Percentiles rank a stretch among this genome's conserved stretches.
Evolutionary conservation across 2,329 filamentous ascomycete genomes (phyloP).

Genomic region (Polytolypa hystricis): DNA sequence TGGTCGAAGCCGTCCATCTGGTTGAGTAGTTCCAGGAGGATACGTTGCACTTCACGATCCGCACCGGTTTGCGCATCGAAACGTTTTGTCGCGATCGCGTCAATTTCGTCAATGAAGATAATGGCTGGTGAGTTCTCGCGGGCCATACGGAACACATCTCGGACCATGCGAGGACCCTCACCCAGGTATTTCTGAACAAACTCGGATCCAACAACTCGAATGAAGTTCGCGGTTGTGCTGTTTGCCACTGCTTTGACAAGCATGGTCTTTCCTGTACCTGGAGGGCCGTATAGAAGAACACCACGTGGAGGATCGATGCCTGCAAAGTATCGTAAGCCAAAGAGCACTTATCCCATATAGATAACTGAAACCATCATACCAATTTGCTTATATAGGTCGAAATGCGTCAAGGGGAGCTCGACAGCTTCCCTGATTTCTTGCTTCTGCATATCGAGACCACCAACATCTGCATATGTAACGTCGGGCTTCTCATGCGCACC

Average conservation of each 20-base stretch:
- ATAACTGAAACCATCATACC: conserved; percentile 49
- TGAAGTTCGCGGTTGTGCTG: conserved; percentile 95
- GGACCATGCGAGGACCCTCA: conserved; percentile 96
- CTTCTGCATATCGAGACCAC: conserved; percentile 98
- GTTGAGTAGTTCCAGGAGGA: conserved; percentile 91
- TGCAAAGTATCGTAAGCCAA: conserved; percentile 14
- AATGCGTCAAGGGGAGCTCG: conserved; percentile 91
- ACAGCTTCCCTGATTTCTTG: conserved; percentile 98
- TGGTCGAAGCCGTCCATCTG: conserved; percentile 99
- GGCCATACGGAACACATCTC: conserved; percentile 98
- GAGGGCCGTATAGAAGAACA: conserved; percentile 90
- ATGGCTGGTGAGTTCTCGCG: conserved; percentile 96
- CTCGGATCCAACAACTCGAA: conserved; percentile 93
- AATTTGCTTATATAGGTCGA: conserved; percentile 98
- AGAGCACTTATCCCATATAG: too few relatives aligned
- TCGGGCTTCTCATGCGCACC: conserved; percentile 95
- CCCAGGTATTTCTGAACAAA: conserved; percentile 99
- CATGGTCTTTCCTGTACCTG: conserved; percentile 95
- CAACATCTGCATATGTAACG: conserved; percentile 94
- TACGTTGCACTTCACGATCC: conserved; percentile 96
- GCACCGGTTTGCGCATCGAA: conserved; percentile 98
- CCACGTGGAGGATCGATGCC: conserved; percentile 90
- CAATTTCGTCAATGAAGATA: conserved; percentile 99
- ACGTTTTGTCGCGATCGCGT: conserved; percentile 96
- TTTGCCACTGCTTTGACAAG: conserved; percentile 97